These are phyloP conservation scores for Leptosphaerulina australis DNA, from an alignment of 2,329 filamentous ascomycete species.

Conservation along the genomic window DNA sequence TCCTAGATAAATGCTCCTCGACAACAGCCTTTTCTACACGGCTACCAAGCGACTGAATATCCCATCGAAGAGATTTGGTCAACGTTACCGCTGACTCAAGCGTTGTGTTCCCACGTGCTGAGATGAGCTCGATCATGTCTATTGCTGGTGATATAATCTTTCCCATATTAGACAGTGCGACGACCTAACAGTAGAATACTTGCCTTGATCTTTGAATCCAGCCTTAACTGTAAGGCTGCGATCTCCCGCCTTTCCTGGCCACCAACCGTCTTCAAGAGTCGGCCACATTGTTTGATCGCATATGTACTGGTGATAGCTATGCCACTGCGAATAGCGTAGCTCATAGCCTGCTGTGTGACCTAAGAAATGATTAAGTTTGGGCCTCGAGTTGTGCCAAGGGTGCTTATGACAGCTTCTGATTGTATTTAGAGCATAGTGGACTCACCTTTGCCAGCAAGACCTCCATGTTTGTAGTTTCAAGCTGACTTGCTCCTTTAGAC, in stretches of 20 bases:
- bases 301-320: slow-evolving; percentile 84
- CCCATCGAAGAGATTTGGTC: slow-evolving; percentile 80
- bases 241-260: slow-evolving; percentile 75
- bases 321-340: slow-evolving; percentile 86
- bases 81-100: slow-evolving; percentile 84
- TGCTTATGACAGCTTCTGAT: slow-evolving; percentile 1
- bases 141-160: slow-evolving; percentile 88
- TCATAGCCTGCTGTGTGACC: slow-evolving; percentile 81
- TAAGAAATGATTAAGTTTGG: slow-evolving; percentile 40
- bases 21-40: slow-evolving; percentile 73
- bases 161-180: slow-evolving; percentile 2
- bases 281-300: slow-evolving; percentile 80
- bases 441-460: slow-evolving; percentile 65
- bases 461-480: slow-evolving; percentile 66
- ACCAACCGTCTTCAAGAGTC: slow-evolving; percentile 67
- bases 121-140: slow-evolving; percentile 89
- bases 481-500: neutral
- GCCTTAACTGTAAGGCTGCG: slow-evolving; percentile 69
- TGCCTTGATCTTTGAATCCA: slow-evolving; percentile 86
- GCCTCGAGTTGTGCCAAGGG: neutral
- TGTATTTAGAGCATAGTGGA: slow-evolving; percentile 8
- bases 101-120: slow-evolving; percentile 75
- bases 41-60: slow-evolving; percentile 80
- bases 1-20: slow-evolving; percentile 61
- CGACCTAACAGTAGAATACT: slow-evolving; percentile 23